These are phyloP conservation scores for Colletotrichum sansevieriae DNA, from an alignment of 2,329 filamentous ascomycete genomes.

Conservation along the genomic window DNA sequence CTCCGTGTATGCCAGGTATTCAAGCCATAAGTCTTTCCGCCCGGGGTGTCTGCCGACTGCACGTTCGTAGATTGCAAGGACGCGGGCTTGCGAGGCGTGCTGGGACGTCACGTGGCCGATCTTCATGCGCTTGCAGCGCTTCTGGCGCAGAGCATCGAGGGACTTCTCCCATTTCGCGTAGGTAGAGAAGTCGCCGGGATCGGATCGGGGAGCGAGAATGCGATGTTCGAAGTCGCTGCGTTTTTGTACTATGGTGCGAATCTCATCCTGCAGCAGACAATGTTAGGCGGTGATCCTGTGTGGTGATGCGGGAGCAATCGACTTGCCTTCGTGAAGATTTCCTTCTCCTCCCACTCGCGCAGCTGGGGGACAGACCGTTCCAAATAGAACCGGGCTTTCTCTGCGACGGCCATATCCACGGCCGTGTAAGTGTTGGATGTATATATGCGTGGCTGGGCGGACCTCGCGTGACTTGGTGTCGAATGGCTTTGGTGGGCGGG, in stretches of 20 bases:
- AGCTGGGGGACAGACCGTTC: conserved; percentile 94
- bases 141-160: conserved; percentile 81
- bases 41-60: conserved; percentile 87
- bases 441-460: background rate
- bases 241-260: conserved; percentile 87
- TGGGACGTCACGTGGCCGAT: conserved; percentile 76
- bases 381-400: conserved; percentile 95
- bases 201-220: conserved; percentile 84
- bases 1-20: conserved; percentile 86
- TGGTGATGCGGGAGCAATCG: conserved; percentile 35
- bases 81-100: conserved; percentile 81
- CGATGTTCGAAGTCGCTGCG: conserved; percentile 94
- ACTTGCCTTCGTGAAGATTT: conserved; percentile 81
- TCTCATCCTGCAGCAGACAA: conserved; percentile 76
- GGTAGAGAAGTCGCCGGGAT: conserved; percentile 82
- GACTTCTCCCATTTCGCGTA: conserved; percentile 82
- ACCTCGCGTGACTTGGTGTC: background rate
- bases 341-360: conserved; percentile 91
- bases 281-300: conserved; percentile 9
- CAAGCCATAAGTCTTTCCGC: conserved; percentile 85
- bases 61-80: conserved; percentile 91
- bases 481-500: too few relatives aligned
- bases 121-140: conserved; percentile 84
- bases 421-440: background rate
- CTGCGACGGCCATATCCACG: conserved; percentile 68